These are phyloP conservation scores for Skeletonema grethae DNA, from an alignment of 108 stramenopile genomes.

Conservation along the genomic window DNA sequence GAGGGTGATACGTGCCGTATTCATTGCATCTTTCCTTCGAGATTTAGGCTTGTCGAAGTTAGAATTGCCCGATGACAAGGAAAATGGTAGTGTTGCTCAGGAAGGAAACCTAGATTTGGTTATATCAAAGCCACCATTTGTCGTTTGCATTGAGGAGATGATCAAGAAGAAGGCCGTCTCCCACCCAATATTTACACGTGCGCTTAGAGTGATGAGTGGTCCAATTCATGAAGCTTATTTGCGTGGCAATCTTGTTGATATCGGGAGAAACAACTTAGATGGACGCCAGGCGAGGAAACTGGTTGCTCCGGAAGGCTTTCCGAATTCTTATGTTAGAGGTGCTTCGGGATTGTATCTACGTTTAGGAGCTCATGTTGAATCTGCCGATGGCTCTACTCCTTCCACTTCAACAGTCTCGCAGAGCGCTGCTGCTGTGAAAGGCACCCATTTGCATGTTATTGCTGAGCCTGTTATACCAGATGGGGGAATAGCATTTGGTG, in stretches of 20 bases:
- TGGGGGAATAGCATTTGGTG: slow-evolving; percentile 78
- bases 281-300: slow-evolving; percentile 54
- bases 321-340: slow-evolving; percentile 84
- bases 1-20: slow-evolving; percentile 76
- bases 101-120: slow-evolving; percentile 15
- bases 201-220: slow-evolving; percentile 78
- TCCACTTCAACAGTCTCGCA: slow-evolving; percentile 23
- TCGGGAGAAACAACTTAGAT: slow-evolving; percentile 62
- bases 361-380: slow-evolving; percentile 84
- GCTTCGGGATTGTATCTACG: slow-evolving; percentile 73
- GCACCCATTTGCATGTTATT: slow-evolving; percentile 71
- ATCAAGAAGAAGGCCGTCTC: slow-evolving; percentile 80
- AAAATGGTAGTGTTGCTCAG: slow-evolving; percentile 7
- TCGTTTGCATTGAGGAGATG: slow-evolving; percentile 82
- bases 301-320: slow-evolving; percentile 85
- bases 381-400: slow-evolving; percentile 51
- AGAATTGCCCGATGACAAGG: slow-evolving; percentile 43
- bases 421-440: slow-evolving; percentile 66
- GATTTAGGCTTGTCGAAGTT: slow-evolving; percentile 68
- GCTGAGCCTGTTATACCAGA: slow-evolving; percentile 85
- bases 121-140: slow-evolving; percentile 61
- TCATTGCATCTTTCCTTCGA: slow-evolving; percentile 75
- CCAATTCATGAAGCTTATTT: slow-evolving; percentile 75
- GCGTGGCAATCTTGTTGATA: slow-evolving; percentile 81
- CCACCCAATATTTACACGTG: slow-evolving; percentile 79